These are phyloP conservation scores for Boeremia exigua DNA, from an alignment of 2,329 filamentous ascomycete species.

Conservation along the genomic window DNA sequence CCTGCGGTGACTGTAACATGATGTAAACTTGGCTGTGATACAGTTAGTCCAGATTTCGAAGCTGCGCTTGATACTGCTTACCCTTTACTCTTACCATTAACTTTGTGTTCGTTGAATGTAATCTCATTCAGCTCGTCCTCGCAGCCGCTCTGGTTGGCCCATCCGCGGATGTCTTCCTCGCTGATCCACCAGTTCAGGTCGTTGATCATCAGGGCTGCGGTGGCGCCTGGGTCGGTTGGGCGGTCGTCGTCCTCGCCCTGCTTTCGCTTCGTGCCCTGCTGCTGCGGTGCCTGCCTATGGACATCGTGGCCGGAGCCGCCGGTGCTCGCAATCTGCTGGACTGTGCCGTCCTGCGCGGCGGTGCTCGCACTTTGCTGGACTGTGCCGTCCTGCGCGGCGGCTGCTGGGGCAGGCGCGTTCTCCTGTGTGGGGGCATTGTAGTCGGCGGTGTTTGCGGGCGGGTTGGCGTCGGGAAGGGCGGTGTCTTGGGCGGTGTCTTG, in stretches of 20 bases:
- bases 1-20: slow-evolving; percentile 82
- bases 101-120: slow-evolving; percentile 97
- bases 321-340: slow-evolving; percentile 54
- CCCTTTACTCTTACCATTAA: slow-evolving; percentile 99
- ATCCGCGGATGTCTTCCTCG: slow-evolving; percentile 91
- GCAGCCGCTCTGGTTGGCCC: slow-evolving; percentile 77
- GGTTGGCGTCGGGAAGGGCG: slow-evolving; percentile 37
- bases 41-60: slow-evolving; percentile 13
- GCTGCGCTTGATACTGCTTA: slow-evolving; percentile 54
- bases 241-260: slow-evolving; percentile 60
- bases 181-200: slow-evolving; percentile 93
- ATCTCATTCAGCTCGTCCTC: slow-evolving; percentile 90
- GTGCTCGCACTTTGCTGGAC: no score
- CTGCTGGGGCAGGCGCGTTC: slow-evolving; percentile 26
- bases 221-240: slow-evolving; percentile 64
- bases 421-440: slow-evolving; percentile 23
- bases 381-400: slow-evolving; percentile 26
- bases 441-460: slow-evolving; percentile 37
- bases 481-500: slow-evolving; percentile 38
- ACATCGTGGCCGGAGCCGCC: slow-evolving; percentile 47
- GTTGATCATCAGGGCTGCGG: slow-evolving; percentile 79
- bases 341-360: slow-evolving; percentile 41
- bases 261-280: slow-evolving; percentile 68
- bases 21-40: slow-evolving; percentile 73
- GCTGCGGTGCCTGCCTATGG: slow-evolving; percentile 54